Evolutionary conservation across 208 protist species (phyloP), one percentile per base, ranked within the genome.

Genomic region (Acanthamoeba triangularis): DNA sequence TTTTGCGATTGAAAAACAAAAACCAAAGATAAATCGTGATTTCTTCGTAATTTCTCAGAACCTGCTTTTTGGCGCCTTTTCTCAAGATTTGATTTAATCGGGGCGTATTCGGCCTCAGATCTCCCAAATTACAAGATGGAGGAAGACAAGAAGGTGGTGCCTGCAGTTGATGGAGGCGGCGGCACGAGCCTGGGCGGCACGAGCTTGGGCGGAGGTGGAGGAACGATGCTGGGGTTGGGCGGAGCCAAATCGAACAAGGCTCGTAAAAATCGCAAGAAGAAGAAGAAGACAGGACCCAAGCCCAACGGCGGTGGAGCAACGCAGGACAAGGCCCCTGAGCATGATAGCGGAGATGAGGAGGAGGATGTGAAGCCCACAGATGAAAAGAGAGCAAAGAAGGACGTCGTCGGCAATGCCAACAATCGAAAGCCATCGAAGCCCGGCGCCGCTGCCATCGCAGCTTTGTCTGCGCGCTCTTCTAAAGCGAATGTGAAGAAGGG

Each of bases 201-300:
- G 5, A 80, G 16, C 33, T 47, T 80, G 18, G 72, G 72, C 11
- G 65, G 65, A n/a, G 65, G 65, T 23, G 65, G 65, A 37, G 37
- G 35, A 18, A 80, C 72, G 23, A 47, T 11, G 6, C 13, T 13
- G 16, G 72, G 72, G 6, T 49, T 13, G 16, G 72, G 72, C 33
- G 35, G 72, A 3, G 72, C 72, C 33, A 30, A 30, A 28, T 18
- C 35, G 72, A 80, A 14, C 72, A 80, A 37, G 35, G 35, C 37
- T 13, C 35, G 72, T 30, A 47, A 47, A 33, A 90, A 90, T 65
- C 47, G 82, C 72, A 90, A 90, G 82, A 90, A 90, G 49, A 90
- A 90, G 82, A 90, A 90, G 33, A 88, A 88, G 47, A 52, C 28
- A 20, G 37, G 72, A n/a, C 25, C 65, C 72, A 35, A 37, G 41